Conservation (phyloP, 2,329 filamentous ascomycete species). For the Tolypocladium inflatum region DNA sequence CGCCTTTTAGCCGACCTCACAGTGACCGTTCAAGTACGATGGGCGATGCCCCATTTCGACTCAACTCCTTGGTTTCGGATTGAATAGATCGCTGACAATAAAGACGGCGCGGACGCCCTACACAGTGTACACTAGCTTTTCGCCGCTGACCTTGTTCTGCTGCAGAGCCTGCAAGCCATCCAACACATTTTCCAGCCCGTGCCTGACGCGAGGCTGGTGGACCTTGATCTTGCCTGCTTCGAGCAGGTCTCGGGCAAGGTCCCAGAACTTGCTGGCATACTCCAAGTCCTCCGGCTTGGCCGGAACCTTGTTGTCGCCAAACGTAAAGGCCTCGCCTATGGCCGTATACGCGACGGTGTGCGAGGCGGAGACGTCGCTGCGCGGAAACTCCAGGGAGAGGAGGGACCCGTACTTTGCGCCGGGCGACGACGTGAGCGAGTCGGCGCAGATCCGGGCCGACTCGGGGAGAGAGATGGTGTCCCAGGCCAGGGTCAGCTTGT, state of each 20-base stretch:
- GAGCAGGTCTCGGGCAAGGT: constrained; percentile 21
- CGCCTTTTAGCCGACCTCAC: no score
- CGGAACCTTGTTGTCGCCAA: constrained; percentile 12
- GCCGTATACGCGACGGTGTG: constrained; percentile 29
- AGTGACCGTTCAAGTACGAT: no score
- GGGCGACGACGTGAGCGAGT: constrained; percentile 7
- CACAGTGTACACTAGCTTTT: constrained; percentile 36
- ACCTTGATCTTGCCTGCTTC: constrained; percentile 25
- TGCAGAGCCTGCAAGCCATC: constrained; percentile 21
- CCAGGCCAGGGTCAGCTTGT: constrained; percentile 19
- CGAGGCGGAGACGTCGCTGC: constrained; percentile 26
- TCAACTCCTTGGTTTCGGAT: neutral
- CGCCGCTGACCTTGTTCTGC: constrained; percentile 26
- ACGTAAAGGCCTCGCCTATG: constrained; percentile 24
- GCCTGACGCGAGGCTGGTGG: constrained; percentile 19
- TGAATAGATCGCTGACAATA: no score
- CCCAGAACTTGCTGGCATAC: constrained; percentile 28
- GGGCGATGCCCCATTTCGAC: no score
- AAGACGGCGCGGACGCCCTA: neutral
- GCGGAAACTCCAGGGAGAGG: neutral
- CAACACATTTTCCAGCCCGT: constrained; percentile 24
- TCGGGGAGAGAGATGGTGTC: constrained; percentile 20
- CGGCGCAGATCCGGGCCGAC: constrained; percentile 25
- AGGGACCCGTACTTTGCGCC: neutral
- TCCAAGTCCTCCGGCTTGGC: constrained; percentile 18